A percentile compares a stretch with the other conserved stretches of the same genome.
Conservation (phyloP, 2,329 filamentous ascomycete genomes). For the Pseudocercospora fijiensis region DNA sequence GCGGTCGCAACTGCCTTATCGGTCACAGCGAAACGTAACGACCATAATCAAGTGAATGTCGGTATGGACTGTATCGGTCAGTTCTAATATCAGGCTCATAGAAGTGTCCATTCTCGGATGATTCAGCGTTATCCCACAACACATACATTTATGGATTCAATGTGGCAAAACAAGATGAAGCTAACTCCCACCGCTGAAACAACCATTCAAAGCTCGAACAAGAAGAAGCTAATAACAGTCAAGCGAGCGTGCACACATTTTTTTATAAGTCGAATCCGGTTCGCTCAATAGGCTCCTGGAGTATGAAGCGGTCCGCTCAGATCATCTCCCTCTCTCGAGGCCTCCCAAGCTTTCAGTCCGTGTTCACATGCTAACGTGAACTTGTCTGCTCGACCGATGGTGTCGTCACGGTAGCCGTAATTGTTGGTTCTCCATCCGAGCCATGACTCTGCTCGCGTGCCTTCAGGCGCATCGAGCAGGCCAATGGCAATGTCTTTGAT, state of each 20-base stretch:
- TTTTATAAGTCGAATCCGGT: neutral
- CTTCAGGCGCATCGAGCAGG: slow-evolving; percentile 49
- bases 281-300: neutral
- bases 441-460: slow-evolving; percentile 58
- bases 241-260: neutral
- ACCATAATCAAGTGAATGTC: neutral
- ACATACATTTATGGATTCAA: neutral
- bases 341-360: slow-evolving; percentile 28
- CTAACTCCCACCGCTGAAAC: neutral
- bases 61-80: neutral
- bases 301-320: slow-evolving; percentile 5
- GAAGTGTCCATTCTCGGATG: no score
- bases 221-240: neutral
- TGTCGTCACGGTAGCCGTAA: slow-evolving; percentile 61
- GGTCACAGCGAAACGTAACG: neutral
- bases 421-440: slow-evolving; percentile 61
- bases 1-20: slow-evolving; percentile 5
- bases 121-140: neutral
- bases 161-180: neutral
- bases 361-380: slow-evolving; percentile 27
- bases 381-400: slow-evolving; percentile 29
- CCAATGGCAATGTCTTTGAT: slow-evolving; percentile 66
- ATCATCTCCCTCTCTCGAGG: slow-evolving; percentile 7
- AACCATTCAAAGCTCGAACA: neutral
- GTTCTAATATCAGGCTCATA: neutral